Evolutionary conservation across 495 filamentous ascomycete genomes (phyloP).

Genomic region (Pyronema domesticum): DNA sequence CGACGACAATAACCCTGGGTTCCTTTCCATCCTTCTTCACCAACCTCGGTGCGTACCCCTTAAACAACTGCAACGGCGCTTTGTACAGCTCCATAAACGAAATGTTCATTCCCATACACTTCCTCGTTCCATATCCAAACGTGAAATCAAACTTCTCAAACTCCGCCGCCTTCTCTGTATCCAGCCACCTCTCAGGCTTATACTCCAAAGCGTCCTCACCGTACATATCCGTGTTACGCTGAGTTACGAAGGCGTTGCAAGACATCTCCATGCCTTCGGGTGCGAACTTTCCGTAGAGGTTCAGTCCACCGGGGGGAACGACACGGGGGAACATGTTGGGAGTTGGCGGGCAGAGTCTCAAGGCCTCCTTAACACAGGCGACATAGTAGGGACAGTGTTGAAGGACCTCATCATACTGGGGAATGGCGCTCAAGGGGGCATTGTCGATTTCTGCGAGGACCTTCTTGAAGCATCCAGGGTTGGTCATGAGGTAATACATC

Average conservation of each 20-base stretch:
- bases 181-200: constrained; percentile 48
- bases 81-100: constrained; percentile 10
- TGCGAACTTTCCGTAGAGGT: no score
- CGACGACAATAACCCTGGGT: no score
- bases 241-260: no score
- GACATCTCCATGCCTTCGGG: no score
- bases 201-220: constrained; percentile 45
- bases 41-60: neutral
- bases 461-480: constrained; percentile 31
- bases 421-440: constrained; percentile 20
- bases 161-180: constrained; percentile 28
- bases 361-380: no score
- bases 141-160: constrained; percentile 37
- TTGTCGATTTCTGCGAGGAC: constrained; percentile 37
- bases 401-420: constrained; percentile 26
- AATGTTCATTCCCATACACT: constrained; percentile 11
- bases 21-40: no score
- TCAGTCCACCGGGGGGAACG: no score
- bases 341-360: no score
- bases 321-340: no score
- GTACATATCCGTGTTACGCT: constrained; percentile 35
- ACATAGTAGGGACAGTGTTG: constrained; percentile 34
- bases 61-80: constrained; percentile 5
- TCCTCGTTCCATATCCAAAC: constrained; percentile 12
- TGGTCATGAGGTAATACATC: constrained; percentile 35